Evolutionary conservation across 2,329 filamentous ascomycete species (phyloP), one percentile per base, ranked within the genome.

Genomic region (Ceratocystis eucalypticola): DNA sequence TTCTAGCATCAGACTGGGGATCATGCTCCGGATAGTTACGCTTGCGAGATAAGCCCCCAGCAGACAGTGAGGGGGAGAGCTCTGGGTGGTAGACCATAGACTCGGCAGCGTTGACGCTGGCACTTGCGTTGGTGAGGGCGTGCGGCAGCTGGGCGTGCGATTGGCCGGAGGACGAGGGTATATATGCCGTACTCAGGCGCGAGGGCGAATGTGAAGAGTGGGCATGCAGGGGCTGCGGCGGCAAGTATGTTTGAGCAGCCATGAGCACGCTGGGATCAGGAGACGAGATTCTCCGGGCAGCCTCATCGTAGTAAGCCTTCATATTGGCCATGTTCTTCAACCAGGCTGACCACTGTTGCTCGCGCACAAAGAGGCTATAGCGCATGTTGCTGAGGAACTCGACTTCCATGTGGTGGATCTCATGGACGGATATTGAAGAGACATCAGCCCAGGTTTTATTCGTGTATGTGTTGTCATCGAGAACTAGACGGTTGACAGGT

Each of bases 391-490:
- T 96, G 69, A 99, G 80, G 72, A 99, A 99, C 75, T 99, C 94
- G n/a, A 99, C 94, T 75, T 99, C 94, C 94, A 99, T 99, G 57
- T 96, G 88, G 74, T 99, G 94, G 64, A 99, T 96, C 76, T 99
- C 94, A 68, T 88, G 86, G 12, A 97, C 93, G 1, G 89, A 86
- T 69, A 99, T 96, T 57, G 89, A 89, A 0, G 94, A 97, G 10
- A 99, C 94, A 72, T 99, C 94, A 1, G 93, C 94, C 94, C 94
- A 99, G 0, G 94, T 99, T 80, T 97, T 96, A 79, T 99, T 99
- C 46, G 94, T 97, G 76, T 99, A 99, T 0, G 94, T 97, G 75
- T 97, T 99, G 75, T 99, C 94, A 74, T 99, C 94, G 71, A 99
- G 79, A 74, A 97, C 87, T 90, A 69, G 1, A 53, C 55, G 1